Conservation (phyloP, 1,284 basidiomycete genomes). For the Singerocomus rubriflavus region DNA sequence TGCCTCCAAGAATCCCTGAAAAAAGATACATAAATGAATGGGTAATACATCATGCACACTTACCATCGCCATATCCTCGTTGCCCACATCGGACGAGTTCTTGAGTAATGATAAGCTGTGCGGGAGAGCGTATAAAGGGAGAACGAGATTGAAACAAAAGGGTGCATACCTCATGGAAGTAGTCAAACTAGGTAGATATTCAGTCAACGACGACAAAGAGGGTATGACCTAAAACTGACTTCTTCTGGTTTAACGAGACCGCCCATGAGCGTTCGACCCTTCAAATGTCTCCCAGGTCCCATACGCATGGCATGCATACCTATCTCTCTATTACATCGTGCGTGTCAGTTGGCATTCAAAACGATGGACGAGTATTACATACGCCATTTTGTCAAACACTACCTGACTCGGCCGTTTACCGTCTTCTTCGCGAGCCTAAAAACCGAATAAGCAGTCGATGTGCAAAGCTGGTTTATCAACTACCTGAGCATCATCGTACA, state of each 20-base stretch:
- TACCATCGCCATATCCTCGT: slow-evolving; percentile 70
- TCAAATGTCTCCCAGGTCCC: slow-evolving; percentile 82
- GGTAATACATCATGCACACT: neutral
- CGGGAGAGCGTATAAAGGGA: slow-evolving; percentile 1
- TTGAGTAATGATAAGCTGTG: slow-evolving; percentile 80
- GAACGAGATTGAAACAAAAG: neutral
- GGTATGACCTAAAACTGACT: slow-evolving; percentile 37
- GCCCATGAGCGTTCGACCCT: slow-evolving; percentile 78
- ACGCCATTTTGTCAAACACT: slow-evolving; percentile 73
- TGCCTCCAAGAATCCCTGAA: slow-evolving; percentile 64
- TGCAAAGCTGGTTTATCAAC: neutral
- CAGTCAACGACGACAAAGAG: neutral
- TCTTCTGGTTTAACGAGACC: slow-evolving; percentile 86
- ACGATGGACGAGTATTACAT: slow-evolving; percentile 22
- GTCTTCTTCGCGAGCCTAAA: slow-evolving; percentile 66
- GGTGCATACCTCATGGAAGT: slow-evolving; percentile 70
- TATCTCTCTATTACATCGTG: slow-evolving; percentile 42
- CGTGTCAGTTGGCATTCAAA: neutral
- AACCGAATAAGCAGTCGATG: neutral
- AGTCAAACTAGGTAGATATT: slow-evolving; percentile 50
- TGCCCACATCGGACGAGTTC: slow-evolving; percentile 74
- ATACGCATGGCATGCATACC: slow-evolving; percentile 89
- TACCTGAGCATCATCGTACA: slow-evolving; percentile 48
- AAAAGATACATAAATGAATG: slow-evolving; percentile 11
- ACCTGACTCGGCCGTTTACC: slow-evolving; percentile 68